phyloP scores from a whole-genome alignment of 139 green algal species.

The Micractinium conductrix region DNA sequence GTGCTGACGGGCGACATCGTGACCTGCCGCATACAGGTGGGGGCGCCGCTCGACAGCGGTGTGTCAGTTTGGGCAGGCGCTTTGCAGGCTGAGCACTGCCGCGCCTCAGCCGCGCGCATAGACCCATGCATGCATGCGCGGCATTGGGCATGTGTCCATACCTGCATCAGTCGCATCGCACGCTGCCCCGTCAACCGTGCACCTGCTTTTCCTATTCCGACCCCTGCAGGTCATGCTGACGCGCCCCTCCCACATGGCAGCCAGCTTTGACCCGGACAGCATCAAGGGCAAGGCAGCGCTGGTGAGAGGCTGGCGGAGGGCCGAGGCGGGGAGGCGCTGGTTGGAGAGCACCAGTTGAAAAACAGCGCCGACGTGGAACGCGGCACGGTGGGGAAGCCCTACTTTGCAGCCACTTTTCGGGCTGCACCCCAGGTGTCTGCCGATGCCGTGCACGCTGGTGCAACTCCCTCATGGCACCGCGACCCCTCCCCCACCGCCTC shows the following conservation, averaged over 20 bases:
- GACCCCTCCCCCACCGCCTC: not conserved
- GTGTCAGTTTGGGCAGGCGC: not conserved
- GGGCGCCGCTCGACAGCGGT: too few species aligned
- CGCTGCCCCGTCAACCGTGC: not conserved
- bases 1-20: constrained; percentile 76
- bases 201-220: not conserved
- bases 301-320: not conserved
- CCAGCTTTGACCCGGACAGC: constrained; percentile 48
- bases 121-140: too few species aligned
- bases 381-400: too few species aligned
- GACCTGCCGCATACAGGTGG: constrained; percentile 46
- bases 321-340: too few species aligned
- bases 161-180: not conserved
- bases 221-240: constrained; percentile 59
- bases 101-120: too few species aligned
- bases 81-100: too few species aligned
- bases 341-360: not conserved
- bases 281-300: constrained; percentile 39
- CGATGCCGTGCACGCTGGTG: not conserved
- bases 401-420: not conserved
- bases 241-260: constrained; percentile 60
- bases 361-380: not conserved
- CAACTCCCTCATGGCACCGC: not conserved
- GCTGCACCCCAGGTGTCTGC: too few species aligned
- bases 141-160: not conserved